Conservation (phyloP, 2,329 filamentous ascomycete species). For the Aspergillus carbonarius region DNA sequence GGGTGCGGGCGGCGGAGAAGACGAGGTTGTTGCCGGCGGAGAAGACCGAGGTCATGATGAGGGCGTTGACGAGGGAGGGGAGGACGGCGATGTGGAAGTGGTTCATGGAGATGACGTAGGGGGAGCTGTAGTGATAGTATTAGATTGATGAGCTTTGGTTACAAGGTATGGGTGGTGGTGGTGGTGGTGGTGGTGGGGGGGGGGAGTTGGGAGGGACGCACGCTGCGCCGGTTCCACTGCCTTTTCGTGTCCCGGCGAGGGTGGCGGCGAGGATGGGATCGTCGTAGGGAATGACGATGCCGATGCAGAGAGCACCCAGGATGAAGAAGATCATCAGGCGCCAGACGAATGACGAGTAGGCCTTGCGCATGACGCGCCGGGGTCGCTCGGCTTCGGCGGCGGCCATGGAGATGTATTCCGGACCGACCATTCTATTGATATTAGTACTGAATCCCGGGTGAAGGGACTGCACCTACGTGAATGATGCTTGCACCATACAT, state of each 20-base stretch:
- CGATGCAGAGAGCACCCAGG: conserved; percentile 66
- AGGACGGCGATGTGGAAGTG: conserved; percentile 60
- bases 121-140: too few species aligned
- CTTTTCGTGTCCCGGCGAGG: conserved; percentile 39
- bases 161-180: too few species aligned
- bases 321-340: conserved; percentile 73
- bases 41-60: conserved; percentile 65
- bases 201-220: conserved; percentile 1
- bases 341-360: conserved; percentile 73
- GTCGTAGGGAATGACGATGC: conserved; percentile 67
- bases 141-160: too few species aligned
- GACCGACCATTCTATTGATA: conserved; percentile 54
- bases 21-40: conserved; percentile 64
- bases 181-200: too few species aligned
- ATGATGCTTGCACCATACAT: conserved; percentile 68
- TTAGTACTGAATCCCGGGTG: background rate
- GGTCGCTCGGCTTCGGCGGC: conserved; percentile 69
- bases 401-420: conserved; percentile 60
- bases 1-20: conserved; percentile 63
- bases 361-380: conserved; percentile 65
- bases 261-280: conserved; percentile 59
- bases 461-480: conserved; percentile 43
- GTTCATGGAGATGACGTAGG: conserved; percentile 66
- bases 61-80: conserved; percentile 67
- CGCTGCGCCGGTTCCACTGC: conserved; percentile 59